Evolutionary conservation across 768 basidiomycete genomes (phyloP), one percentile per base, ranked within the genome.

Genomic region (Pholiota conissans): DNA sequence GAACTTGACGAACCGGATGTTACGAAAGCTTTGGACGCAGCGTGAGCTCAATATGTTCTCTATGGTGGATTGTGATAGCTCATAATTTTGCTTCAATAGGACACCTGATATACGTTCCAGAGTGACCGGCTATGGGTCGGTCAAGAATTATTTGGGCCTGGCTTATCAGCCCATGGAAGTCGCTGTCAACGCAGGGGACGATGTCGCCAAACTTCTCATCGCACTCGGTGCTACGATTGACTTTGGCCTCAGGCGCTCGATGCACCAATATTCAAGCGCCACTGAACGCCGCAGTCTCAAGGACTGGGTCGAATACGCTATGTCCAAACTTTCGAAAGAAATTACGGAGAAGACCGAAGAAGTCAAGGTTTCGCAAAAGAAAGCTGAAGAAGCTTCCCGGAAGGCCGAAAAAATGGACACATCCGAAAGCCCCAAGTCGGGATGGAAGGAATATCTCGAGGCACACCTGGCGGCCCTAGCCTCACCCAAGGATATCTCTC

Each of bases 221-320:
- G 66, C 72, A 16, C 63, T 77, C 11, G 77, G 75, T 2, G 75
- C 72, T 10, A 65, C 73, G 1, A 50, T 71, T 56, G 73, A 78
- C 53, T 47, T 72, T 16, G 73, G 69, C 4, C 60, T 72, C n/a
- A 70, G 67, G 54, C 46, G 60, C 14, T 57, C 71, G 5, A 20
- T 72, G 28, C 24, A 49, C 1, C 20, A 49, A 9, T 68, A 72
- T 40, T 49, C 60, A 14, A 52, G 57, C 20, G 14, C 57, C 5
- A 56, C 63, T 2, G 56, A 65, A 6, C 67, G 67, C 20, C 63
- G 65, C 14, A 73, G 71, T 5, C 48, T 77, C 27, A 61, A 74
- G 24, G 78, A 79, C 49, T 80, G 76, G 76, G 71, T 77, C 7
- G 69, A 72, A 5, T 69, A 55, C 35, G 71, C 71, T 3, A 63